phyloP scores from a whole-genome alignment of 768 basidiomycete species.

The Epithele typhae region DNA sequence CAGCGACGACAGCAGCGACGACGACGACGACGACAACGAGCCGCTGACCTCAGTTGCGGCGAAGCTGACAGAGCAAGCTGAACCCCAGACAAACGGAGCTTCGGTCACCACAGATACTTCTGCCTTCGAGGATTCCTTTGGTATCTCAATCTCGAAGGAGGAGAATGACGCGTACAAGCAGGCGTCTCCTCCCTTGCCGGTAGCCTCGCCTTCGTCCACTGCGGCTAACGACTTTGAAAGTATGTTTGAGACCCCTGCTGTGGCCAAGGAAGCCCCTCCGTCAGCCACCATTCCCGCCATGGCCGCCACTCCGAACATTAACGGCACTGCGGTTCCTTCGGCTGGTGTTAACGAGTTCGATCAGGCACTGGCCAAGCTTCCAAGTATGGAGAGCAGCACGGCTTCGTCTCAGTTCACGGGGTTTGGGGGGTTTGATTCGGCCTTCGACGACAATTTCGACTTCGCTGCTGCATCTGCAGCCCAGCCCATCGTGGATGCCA shows the following conservation, averaged over 20 bases:
- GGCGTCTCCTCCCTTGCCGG: conserved; percentile 12
- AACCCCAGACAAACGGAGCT: conserved; percentile 4
- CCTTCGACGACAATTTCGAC: conserved; percentile 66
- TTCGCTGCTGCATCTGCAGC: conserved; percentile 39
- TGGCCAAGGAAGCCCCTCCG: conserved; percentile 6
- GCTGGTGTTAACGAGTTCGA: conserved; percentile 60
- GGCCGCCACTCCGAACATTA: conserved; percentile 10
- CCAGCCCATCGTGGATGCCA: conserved; percentile 26
- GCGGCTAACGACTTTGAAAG: conserved; percentile 15
- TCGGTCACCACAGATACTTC: conserved; percentile 19
- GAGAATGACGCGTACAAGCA: conserved; percentile 19
- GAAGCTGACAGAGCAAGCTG: conserved; percentile 9
- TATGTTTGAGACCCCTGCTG: conserved; percentile 14
- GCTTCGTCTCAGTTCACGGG: conserved; percentile 30
- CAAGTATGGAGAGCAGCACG: conserved; percentile 28
- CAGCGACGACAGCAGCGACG: conserved; percentile 29
- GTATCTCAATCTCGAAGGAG: conserved; percentile 19
- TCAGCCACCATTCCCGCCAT: conserved; percentile 12
- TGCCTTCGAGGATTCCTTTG: conserved; percentile 60
- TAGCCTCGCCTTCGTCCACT: too few species aligned
- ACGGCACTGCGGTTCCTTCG: conserved; percentile 15
- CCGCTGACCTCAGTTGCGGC: conserved; percentile 24
- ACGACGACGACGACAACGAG: conserved; percentile 40
- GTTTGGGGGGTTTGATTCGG: conserved; percentile 54
- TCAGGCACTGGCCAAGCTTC: conserved; percentile 61